Conservation (phyloP, 306 rosid species). For the Acacia crassicarpa region DNA sequence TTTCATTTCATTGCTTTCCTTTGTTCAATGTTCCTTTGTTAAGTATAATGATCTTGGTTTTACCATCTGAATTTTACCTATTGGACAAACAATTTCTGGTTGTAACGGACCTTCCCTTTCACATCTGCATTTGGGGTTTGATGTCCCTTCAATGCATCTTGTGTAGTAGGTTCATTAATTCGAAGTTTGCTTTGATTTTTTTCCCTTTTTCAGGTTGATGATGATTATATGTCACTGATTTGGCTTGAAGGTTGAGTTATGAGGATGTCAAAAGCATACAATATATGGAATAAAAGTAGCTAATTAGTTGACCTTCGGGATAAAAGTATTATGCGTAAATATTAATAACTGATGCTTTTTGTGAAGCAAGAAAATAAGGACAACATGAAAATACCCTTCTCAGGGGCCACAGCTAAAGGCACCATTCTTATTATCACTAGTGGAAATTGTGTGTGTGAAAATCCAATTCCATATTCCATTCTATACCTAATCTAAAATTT, state of each 20-base stretch:
- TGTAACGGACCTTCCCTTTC: background rate
- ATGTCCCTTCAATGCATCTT: background rate
- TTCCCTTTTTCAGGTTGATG: background rate
- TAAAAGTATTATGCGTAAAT: no score
- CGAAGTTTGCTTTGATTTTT: background rate
- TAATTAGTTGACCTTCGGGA: background rate
- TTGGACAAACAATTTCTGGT: background rate
- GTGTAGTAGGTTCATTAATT: no score
- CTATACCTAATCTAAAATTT: no score
- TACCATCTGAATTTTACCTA: background rate
- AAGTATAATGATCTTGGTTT: background rate
- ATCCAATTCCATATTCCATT: no score
- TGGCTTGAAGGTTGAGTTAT: background rate
- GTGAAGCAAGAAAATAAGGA: no score
- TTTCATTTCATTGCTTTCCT: no score
- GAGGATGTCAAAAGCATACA: background rate
- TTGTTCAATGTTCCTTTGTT: no score
- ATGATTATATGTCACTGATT: background rate
- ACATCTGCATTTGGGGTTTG: background rate
- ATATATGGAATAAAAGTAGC: conserved; percentile 21
- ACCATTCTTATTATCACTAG: no score
- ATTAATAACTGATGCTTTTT: no score
- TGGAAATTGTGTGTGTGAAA: no score
- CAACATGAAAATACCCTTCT: no score
- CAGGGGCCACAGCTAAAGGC: no score